Evolutionary conservation across 2,329 filamentous ascomycete genomes (phyloP).

Genomic region (Incumbomyces delicatus): DNA sequence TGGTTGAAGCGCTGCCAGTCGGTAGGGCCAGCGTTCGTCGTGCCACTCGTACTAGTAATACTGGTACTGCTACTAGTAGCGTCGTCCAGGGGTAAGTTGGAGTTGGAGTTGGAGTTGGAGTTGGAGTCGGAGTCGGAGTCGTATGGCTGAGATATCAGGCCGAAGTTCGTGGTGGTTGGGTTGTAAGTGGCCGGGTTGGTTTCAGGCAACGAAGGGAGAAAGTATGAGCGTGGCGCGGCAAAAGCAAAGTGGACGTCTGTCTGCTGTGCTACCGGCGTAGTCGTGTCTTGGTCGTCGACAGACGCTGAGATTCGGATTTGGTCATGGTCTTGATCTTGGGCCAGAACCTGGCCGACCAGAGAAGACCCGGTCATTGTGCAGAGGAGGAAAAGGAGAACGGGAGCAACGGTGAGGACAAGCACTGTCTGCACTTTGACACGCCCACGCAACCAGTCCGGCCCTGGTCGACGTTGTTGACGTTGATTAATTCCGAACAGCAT

Average conservation of each 20-base stretch:
- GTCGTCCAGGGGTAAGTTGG: too few species aligned
- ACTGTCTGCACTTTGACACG: too few species aligned
- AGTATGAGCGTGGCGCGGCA: constrained; percentile 3
- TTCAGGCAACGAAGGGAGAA: background rate
- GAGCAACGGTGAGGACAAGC: background rate
- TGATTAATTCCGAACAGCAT: background rate
- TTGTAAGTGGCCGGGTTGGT: constrained; percentile 2
- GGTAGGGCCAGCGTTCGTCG: constrained; percentile 25
- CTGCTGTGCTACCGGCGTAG: too few species aligned
- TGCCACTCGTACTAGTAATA: too few species aligned
- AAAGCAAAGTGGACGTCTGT: constrained; percentile 1
- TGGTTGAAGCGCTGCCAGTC: constrained; percentile 48
- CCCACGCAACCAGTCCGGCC: too few species aligned
- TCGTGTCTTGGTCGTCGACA: too few species aligned
- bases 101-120: too few species aligned
- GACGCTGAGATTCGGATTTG: constrained; percentile 22
- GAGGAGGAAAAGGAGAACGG: constrained; percentile 16
- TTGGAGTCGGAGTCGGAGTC: constrained; percentile 32
- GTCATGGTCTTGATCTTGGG: constrained; percentile 31
- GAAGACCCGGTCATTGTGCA: constrained; percentile 10
- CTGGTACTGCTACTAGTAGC: too few species aligned
- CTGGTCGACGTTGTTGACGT: too few species aligned
- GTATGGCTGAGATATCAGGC: constrained; percentile 39
- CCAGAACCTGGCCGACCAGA: constrained; percentile 23
- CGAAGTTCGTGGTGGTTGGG: constrained; percentile 32